Base-by-base conservation (phyloP, 257 asterid genomes). In the Oldenlandia corymbosa region DNA sequence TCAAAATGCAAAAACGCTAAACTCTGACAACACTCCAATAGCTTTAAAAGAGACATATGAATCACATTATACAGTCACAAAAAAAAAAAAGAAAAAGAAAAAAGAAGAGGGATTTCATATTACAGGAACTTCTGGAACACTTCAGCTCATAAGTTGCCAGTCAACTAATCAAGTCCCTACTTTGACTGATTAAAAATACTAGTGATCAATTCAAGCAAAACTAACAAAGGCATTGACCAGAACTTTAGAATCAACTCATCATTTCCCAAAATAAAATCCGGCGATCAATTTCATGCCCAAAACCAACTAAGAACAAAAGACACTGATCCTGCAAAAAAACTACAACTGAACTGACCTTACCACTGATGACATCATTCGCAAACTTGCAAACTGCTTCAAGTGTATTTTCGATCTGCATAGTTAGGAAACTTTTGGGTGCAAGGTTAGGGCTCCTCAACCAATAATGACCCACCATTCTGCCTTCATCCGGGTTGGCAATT, bases 401-500 rank as follows among this genome's bases (percentile, higher is more conserved):
- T 0, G 96, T 76, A 39, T 55, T 80, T 73, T 90, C 94, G 71
- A 93, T 87, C 84, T 85, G 89, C 72, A 70, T 63, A 24, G 81
- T 70, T 65, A 93, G 71, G 32, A 81, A 39, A 59, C 85, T 71
- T 56, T 80, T 93, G 5, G 99, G 97, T 2, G 99, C 95, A 41
- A 81, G 91, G 32, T 81, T 71, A 5, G 99, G 86, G 57, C 79
- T 83, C 48, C 99, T 77, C 68, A 93, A 65, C 99, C 99, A 93
- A 69, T 93, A 93, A 60, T 93, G 99, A 0, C 99, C 99, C 58
- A 93, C 99, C 97, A 93, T 93, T 68, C 99, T 80, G 10, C 96
- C 89, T 72, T 93, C 99, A 48, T 93, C 99, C 0, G 99, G 99
- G 42, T 93, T 93, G 1, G 99, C 95, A 80, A 93, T 93, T 14